Evolutionary conservation across 2,329 filamentous ascomycete genomes (phyloP), one percentile per base, ranked within the genome.

Genomic region (Lasiodiplodia citricola): DNA sequence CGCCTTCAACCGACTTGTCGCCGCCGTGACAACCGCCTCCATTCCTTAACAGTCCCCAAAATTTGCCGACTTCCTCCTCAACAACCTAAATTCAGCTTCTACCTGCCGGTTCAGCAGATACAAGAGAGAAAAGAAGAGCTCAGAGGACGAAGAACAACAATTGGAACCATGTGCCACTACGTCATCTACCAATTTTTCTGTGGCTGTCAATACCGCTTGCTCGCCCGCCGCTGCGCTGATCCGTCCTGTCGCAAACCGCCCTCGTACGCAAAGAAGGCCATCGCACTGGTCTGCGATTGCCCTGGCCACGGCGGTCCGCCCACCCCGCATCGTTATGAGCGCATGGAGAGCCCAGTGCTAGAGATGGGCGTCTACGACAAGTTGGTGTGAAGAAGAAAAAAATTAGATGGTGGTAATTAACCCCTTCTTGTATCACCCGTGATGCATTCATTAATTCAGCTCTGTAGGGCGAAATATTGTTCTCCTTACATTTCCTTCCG

Each of bases 151-250:
- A n/a, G 1, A 28, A 21, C 13, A 7, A 18, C 14, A 47, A 60
- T 6, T 10, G n/a, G 38, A 44, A 66, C 8, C n/a, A 67, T 67
- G 65, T 67, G 65, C n/a, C 55, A 67, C 55, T 67, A 67, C 55
- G 10, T 60, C 28, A 47, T 67, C 54, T 67, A 67, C 44, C 25
- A 57, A 31, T 67, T 67, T 16, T 67, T 67, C 65, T 67, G 65
- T 44, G 65, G 56, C 31, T 67, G 65, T 44, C 65, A 67, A 21
- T 67, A 60, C 41, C 65, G 65, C 41, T 41, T 18, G 55, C 55
- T 67, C n/a, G 56, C 65, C 37, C 55, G 54, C 31, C 55, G 14
- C 44, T 67, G 65, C 31, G 55, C 55, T 21, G 56, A 60, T 13
- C 18, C 54, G 10, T n/a, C 14, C 31, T 67, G 65, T 41, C 54